Conservation (phyloP, 352 stramenopile genomes). For the Pythium aphanidermatum region DNA sequence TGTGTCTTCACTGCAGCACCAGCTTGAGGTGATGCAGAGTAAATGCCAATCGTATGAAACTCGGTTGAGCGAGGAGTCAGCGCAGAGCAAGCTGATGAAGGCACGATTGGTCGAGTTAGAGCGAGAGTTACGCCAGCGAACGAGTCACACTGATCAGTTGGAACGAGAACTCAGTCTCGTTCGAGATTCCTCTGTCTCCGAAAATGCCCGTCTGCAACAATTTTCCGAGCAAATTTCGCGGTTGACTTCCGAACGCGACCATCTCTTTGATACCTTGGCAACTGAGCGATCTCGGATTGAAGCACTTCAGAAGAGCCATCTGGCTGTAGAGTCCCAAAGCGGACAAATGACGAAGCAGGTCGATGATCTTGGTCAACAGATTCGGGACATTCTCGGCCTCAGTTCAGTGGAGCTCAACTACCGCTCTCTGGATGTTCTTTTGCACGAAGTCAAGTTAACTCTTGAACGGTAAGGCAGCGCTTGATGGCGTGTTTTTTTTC, state of each 20-base stretch:
- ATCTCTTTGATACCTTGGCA: slow-evolving; percentile 35
- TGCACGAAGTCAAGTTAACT: slow-evolving; percentile 26
- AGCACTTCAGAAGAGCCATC: slow-evolving; percentile 20
- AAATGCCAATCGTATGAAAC: slow-evolving; percentile 40
- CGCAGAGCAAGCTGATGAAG: slow-evolving; percentile 29
- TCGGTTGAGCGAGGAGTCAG: slow-evolving; percentile 24
- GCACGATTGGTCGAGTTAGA: slow-evolving; percentile 20
- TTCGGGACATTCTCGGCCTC: slow-evolving; percentile 23
- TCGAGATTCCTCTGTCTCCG: slow-evolving; percentile 27
- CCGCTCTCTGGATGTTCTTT: slow-evolving; percentile 16
- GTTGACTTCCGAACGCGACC: slow-evolving; percentile 38
- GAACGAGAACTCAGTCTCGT: slow-evolving; percentile 38
- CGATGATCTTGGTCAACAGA: slow-evolving; percentile 30
- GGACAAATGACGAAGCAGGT: slow-evolving; percentile 29
- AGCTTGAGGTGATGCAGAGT: slow-evolving; percentile 38
- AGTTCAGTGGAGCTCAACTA: slow-evolving; percentile 11
- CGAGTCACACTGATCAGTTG: slow-evolving; percentile 31
- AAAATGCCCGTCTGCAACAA: slow-evolving; percentile 25
- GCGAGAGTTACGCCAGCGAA: slow-evolving; percentile 21
- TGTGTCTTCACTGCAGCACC: slow-evolving; percentile 36
- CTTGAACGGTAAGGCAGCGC: slow-evolving; percentile 35
- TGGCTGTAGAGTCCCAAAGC: slow-evolving; percentile 27
- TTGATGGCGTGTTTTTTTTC: not conserved
- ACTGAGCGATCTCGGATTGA: slow-evolving; percentile 33
- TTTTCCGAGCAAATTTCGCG: slow-evolving; percentile 35